Base-by-base conservation (phyloP, 345 rosid genomes). In the Eucalyptus fibrosa region DNA sequence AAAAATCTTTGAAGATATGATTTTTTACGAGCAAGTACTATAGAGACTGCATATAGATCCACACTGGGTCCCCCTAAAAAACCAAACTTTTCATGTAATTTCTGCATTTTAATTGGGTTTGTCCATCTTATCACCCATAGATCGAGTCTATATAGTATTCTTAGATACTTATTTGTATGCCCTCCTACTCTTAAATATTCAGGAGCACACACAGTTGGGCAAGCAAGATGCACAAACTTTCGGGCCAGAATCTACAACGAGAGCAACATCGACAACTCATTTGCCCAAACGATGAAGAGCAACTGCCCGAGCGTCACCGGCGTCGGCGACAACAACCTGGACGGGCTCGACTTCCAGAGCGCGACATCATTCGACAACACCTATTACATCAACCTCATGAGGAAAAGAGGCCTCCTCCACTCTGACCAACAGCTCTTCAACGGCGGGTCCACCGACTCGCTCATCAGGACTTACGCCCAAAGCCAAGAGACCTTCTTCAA, bases 401-500 rank as follows among this genome's bases (percentile, higher is more conserved):
- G 93, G 81, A 93, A 91, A 92, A 93, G 91, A 88, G 96, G 98
- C 55, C 95, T 95, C 86, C 91, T 96, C n/a, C 88, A 55, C 44
- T 89, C 90, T 2, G 97, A 95, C 88, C 97, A 96, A 56, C 91
- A 91, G 47, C 91, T 93, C 69, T 92, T 92, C 72, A 91, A 89
- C n/a, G 95, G 94, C 28, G 94, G 93, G 34, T 89, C 94, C 42
- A 92, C 97, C 0, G 94, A 92, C 44, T 88, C 90, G 89, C 90
- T 94, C 55, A 94, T 95, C 51, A 26, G 86, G 14, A 93, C 93
- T 42, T 92, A 94, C 59, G 92, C 94, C 62, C 87, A 86, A 80
- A 91, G 87, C 56, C 92, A 92, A 14, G 87, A 87, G 12, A 89
- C 85, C 40, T 95, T 95, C 60, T 37, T 2, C 30, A 16, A 53